Conservation (phyloP, 306 rosid genomes). For the Ochetophila trinervis region DNA sequence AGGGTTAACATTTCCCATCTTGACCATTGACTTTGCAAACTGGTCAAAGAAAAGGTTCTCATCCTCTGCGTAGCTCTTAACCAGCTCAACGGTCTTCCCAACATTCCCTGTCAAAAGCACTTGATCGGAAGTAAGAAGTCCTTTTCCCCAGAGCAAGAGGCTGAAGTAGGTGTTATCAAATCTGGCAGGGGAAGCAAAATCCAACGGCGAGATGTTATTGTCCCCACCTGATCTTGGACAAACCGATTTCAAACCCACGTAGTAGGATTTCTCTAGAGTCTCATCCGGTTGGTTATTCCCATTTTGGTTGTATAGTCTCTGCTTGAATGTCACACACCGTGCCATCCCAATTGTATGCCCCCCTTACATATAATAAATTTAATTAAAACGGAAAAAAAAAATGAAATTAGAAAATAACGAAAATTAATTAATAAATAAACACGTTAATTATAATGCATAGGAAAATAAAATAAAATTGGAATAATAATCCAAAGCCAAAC, state of each 20-base stretch:
- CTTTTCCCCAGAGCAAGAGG: constrained; percentile 60
- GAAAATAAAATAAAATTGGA: too few relatives aligned
- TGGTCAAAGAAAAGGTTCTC: constrained; percentile 64
- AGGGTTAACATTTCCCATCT: constrained; percentile 70
- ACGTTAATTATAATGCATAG: too few relatives aligned
- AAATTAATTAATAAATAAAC: too few relatives aligned
- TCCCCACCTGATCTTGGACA: constrained; percentile 78
- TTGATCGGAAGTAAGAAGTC: constrained; percentile 69
- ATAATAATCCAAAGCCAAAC: constrained; percentile 14
- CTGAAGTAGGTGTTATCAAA: constrained; percentile 73
- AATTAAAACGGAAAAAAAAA: too few relatives aligned
- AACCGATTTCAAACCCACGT: constrained; percentile 54
- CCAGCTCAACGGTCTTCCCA: constrained; percentile 38
- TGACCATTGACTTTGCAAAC: constrained; percentile 75
- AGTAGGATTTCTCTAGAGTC: constrained; percentile 56
- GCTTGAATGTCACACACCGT: constrained; percentile 72
- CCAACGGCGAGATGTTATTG: constrained; percentile 61
- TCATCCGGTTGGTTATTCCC: constrained; percentile 72
- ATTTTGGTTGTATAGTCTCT: constrained; percentile 81
- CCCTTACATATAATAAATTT: constrained; percentile 28
- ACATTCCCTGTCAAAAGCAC: constrained; percentile 63
- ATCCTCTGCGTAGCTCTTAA: constrained; percentile 53
- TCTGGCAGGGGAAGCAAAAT: constrained; percentile 65
- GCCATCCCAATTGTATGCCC: constrained; percentile 85
- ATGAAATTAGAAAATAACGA: too few relatives aligned